phyloP scores from a whole-genome alignment of 768 basidiomycete genomes.

The Kwoniella newhampshirensis region DNA sequence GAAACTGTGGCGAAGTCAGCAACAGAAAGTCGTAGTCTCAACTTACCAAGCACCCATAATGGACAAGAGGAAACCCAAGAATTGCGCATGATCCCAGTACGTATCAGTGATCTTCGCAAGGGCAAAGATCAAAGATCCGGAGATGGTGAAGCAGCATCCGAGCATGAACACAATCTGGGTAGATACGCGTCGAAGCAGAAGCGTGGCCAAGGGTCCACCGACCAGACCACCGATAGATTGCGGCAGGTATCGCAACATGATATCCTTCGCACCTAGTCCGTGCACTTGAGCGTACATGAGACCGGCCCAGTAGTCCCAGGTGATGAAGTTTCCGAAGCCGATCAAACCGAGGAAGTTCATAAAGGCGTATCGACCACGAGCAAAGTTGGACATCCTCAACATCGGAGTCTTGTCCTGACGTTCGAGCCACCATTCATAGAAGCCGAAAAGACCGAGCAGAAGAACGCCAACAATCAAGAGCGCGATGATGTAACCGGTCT shows the following conservation, averaged over 20 bases:
- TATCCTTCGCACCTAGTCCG: not conserved
- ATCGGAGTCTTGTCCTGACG: conserved; percentile 3
- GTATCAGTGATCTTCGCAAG: not conserved
- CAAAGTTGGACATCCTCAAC: not conserved
- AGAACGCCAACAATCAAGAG: not conserved
- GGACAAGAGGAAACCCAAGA: not conserved
- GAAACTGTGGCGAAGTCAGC: not conserved
- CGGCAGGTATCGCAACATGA: not conserved
- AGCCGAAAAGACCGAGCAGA: not conserved
- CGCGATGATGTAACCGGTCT: not conserved
- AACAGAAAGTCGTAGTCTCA: not conserved
- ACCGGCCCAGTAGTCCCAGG: conserved; percentile 2
- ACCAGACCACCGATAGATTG: not conserved
- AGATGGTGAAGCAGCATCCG: not conserved
- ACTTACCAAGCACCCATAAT: not conserved
- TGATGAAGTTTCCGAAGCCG: not conserved
- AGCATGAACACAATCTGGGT: conserved; percentile 1
- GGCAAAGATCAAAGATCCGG: conserved; percentile 1
- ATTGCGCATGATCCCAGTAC: conserved; percentile 3
- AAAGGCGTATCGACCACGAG: conserved; percentile 1
- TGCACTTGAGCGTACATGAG: conserved; percentile 2
- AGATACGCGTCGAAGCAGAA: not conserved
- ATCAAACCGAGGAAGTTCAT: conserved; percentile 4
- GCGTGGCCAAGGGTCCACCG: not conserved
- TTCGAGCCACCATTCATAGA: conserved; percentile 2